A percentile compares a stretch with the other conserved stretches of the same genome.
Evolutionary conservation across 2,329 filamentous ascomycete species (phyloP).

Genomic region (Colletotrichum agaves): DNA sequence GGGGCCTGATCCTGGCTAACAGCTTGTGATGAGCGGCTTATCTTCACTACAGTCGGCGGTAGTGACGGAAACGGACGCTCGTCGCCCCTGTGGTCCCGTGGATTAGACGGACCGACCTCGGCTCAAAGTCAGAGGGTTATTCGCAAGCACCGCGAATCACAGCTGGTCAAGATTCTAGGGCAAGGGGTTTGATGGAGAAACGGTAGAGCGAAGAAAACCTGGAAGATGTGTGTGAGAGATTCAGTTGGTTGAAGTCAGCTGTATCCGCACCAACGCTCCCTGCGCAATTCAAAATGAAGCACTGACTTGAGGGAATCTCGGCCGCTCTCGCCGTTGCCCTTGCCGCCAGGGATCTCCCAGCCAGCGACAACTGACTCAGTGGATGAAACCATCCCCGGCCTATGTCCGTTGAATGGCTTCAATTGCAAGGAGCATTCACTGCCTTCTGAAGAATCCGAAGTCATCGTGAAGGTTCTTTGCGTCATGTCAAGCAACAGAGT

Average conservation of each 20-base stretch:
- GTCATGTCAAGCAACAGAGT: conserved; percentile 2
- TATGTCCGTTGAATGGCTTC: neutral
- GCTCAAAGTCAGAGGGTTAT: conserved; percentile 1
- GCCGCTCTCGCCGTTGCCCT: conserved; percentile 14
- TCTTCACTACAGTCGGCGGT: neutral
- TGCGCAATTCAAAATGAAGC: conserved; percentile 15
- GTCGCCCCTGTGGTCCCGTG: neutral
- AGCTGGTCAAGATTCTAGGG: conserved; percentile 1
- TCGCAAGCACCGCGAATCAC: conserved; percentile 23
- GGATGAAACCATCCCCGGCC: neutral
- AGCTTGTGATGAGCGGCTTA: conserved; percentile 6
- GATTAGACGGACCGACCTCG: conserved; percentile 2
- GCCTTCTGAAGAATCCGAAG: neutral
- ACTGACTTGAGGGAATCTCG: conserved; percentile 13
- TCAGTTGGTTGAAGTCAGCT: conserved; percentile 8
- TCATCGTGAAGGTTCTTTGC: neutral
- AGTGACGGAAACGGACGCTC: conserved; percentile 11
- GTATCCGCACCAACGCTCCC: conserved; percentile 11
- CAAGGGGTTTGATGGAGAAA: conserved; percentile 9
- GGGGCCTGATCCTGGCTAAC: conserved; percentile 12
- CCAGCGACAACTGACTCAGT: neutral
- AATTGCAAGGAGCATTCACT: no score
- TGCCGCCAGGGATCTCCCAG: neutral
- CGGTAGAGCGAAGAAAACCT: conserved; percentile 4
- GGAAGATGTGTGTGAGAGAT: conserved; percentile 17